Base-by-base conservation (phyloP, 2,329 filamentous ascomycete species). In the Talaromyces sp. region DNA sequence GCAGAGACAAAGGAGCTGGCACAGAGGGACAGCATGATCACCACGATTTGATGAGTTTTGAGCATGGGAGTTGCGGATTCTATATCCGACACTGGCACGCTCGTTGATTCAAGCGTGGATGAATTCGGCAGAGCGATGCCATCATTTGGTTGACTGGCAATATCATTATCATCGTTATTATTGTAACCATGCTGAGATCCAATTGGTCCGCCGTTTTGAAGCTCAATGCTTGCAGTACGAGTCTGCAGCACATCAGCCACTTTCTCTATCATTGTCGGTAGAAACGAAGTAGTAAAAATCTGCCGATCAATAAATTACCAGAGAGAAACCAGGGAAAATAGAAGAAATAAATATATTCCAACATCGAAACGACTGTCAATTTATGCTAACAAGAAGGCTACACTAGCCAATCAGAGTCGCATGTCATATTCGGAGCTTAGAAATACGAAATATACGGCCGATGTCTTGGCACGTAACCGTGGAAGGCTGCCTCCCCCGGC, bases 1-100 rank as follows among this genome's bases (percentile, higher is more conserved):
- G 69, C 68, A 4, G 67, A 62, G 18, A 70, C 57, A 56, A 68
- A 68, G 40, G 64, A 53, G 14, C 63, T 61, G 30, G 66, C 47
- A 55, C 64, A 63, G 44, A 67, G 66, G 4, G 65, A 62, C 36
- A 61, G 16, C 63, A 66, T 67, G 44, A 61, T 65, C 40, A 60
- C 52, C 27, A 30, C 54, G 18, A 60, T 60, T 14, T 57, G 61
- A 53, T 47, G 58, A 28, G 28, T 56, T 7, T 30, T 50, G 14
- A 58, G 51, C 14, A n/a, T 14, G 7, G 33, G 23, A 12, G n/a
- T 27, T 33, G 27, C 33, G 18, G 33, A 27, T 16, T 53, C 42
- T 31, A 30, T 53, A 5, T 31, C 50, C 7, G 50, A 12, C 10
- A 31, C 50, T 23, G 50, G 30, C 7, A 4, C 27, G 7, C 14